Base-by-base conservation (phyloP, 2,329 filamentous ascomycete genomes). In the Metarhizium brunneum region DNA sequence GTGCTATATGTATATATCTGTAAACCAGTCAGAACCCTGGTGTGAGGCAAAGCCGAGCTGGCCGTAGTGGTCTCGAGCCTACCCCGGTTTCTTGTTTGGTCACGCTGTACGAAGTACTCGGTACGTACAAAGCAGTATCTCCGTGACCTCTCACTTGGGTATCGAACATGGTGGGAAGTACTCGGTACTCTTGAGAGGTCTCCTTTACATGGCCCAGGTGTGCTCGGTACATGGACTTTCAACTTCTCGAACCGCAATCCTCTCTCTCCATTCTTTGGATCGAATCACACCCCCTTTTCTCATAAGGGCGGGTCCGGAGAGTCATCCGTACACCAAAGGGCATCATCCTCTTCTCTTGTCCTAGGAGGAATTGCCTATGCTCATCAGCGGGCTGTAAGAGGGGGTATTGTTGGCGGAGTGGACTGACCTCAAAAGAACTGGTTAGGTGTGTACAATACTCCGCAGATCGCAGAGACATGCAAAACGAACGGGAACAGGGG, bases 1-100 rank as follows among this genome's bases (percentile, higher is more conserved):
- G 47, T 10, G 6, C 38, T 36, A 47, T 53, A 53, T 53, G 51
- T 53, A 53, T 53, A 53, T 53, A 35, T 43, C 25, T 53, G 51
- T 35, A 18, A 42, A 50, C 14, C 5, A n/a, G 14, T 29, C 8
- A 20, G 14, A 50, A 20, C 43, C 48, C 29, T 30, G 47, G 38
- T 25, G 36, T 51, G n/a, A 36, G 47, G 47, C 45, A 56, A 29
- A 47, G 48, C 29, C 45, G 45, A 48, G 20, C 2, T 29, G 18
- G 6, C 6, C 25, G 8, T 18, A 47, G 43, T 11, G 3, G 18
- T 20, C 11, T 18, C 20, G 13, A 6, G 25, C 3, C 45, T 8
- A 29, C 45, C 45, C 45, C 45, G 14, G 45, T 16, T n/a, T 48
- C 20, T 48, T 48, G 20, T 29, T 48, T 48, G 25, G 45, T 48